Percentiles rank a stretch among this genome's conserved stretches.
These are phyloP conservation scores for Alternaria alternata DNA, from an alignment of 2,329 filamentous ascomycete species.

Conservation along the genomic window DNA sequence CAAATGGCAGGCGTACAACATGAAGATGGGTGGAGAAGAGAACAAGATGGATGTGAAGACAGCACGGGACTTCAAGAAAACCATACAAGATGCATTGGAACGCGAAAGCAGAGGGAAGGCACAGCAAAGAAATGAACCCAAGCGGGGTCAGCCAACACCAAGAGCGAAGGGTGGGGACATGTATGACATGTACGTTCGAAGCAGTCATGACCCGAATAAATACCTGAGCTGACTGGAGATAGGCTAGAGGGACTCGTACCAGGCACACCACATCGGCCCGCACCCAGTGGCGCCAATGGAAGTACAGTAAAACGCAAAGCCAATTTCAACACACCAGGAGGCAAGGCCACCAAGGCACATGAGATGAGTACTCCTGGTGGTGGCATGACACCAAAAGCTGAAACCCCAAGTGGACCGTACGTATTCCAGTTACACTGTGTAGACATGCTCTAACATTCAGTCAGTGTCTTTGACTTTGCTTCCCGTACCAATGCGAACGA, in stretches of 20 bases:
- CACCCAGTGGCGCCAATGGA: constrained; percentile 52
- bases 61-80: constrained; percentile 81
- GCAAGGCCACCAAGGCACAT: constrained; percentile 54
- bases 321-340: constrained; percentile 59
- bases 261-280: constrained; percentile 53
- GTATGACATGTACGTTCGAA: constrained; percentile 73
- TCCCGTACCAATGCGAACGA: constrained; percentile 82
- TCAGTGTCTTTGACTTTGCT: constrained; percentile 71
- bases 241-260: constrained; percentile 59
- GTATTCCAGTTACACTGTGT: constrained; percentile 18
- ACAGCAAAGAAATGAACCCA: constrained; percentile 67
- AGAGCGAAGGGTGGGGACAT: constrained; percentile 69
- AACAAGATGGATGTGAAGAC: constrained; percentile 74
- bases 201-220: background rate
- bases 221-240: constrained; percentile 14
- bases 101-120: constrained; percentile 74
- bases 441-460: constrained; percentile 20
- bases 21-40: constrained; percentile 89
- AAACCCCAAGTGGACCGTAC: constrained; percentile 52
- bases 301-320: constrained; percentile 63
- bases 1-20: constrained; percentile 98
- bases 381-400: constrained; percentile 41
- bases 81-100: constrained; percentile 84
- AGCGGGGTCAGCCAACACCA: constrained; percentile 68
- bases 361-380: constrained; percentile 61